Base-by-base conservation (phyloP, 257 asterid species). In the Echium plantagineum region DNA sequence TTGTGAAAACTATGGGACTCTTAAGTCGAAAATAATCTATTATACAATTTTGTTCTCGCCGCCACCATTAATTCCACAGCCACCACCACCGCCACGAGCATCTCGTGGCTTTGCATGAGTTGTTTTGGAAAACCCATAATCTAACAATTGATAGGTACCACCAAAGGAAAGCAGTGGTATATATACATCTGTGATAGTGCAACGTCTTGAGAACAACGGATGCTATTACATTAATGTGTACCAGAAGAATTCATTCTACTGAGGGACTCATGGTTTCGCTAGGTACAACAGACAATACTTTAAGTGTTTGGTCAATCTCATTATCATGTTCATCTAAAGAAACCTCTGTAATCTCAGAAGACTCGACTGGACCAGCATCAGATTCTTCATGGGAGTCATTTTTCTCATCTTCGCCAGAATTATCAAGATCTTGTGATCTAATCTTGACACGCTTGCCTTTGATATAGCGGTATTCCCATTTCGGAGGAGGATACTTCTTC, bases 361-460 rank as follows among this genome's bases (percentile, higher is more conserved):
- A n/a, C n/a, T n/a, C n/a, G n/a, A n/a, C 9, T 62, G 72, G 72
- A 61, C 60, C 66, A 28, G 72, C 31, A 21, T 67, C 63, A 64
- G 53, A 67, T 58, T 69, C 77, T 60, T 52, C 35, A 30, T 73
- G 70, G 5, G 72, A 54, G 42, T 73, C 56, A 5, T 59, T 66
- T 58, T 13, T 56, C 63, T 52, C 69, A 21, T 54, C 66, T 31
- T 47, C 52, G 15, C 22, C 58, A n/a, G 68, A 52, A 66, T 59
- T 61, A 51, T 57, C 60, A 56, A 57, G 52, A 66, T 76, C 61
- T 42, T 83, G 72, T 15, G 75, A 66, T 74, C 80, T 80, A 59
- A 91, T 61, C 83, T 75, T 85, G 55, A 90, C 58, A 24, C 94
- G 94, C 82, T 79, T 87, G 52, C 96, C 96, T 72, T 83, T 85